Evolutionary conservation across 2,329 filamentous ascomycete species (phyloP), one percentile per base, ranked within the genome.

Genomic region (Xylariaceae sp.): DNA sequence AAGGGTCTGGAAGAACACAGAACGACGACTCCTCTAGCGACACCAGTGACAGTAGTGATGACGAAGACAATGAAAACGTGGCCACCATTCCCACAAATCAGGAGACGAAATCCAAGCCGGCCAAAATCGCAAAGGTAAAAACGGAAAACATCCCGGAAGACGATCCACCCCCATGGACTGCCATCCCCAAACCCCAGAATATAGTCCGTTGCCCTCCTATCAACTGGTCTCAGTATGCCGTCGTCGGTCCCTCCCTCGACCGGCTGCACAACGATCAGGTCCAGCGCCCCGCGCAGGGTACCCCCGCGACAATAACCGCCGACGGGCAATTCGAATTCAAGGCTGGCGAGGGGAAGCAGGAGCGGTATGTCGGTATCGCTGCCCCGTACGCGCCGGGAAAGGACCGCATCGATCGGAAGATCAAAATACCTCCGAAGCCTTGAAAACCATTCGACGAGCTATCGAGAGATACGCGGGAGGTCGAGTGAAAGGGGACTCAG

Each of bases 201-300:
- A 73, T 97, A 1, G 84, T 94, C 21, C 83, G 91, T 33, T 89
- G 85, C 69, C 92, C 92, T 7, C 86, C 88, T 7, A 84, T 97
- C 60, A 95, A 96, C 70, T 97, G 92, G 92, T 81, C 83, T 11
- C 91, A 95, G 62, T 97, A 97, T 65, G 88, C 88, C 56, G 76
- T 96, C n/a, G 82, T 93, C 3, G 91, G 89, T 39, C 85, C 88
- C 48, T 81, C 88, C 2, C 74, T 96, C 27, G 89, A 96, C 65
- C 86, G 83, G 63, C 73, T 96, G 52, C 91, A 96, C 64, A 78
- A 82, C 40, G 87, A 95, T 60, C 90, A 96, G 67, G 69, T 83
- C 42, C 68, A 72, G 39, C 77, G 79, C 43, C 90, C 89, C 2
- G 69, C 67, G 7, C 72, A 76, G 33, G 80, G 80, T 2, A 64